phyloP scores from a whole-genome alignment of 2,329 filamentous ascomycete species.

The Trichoderma sp. region DNA sequence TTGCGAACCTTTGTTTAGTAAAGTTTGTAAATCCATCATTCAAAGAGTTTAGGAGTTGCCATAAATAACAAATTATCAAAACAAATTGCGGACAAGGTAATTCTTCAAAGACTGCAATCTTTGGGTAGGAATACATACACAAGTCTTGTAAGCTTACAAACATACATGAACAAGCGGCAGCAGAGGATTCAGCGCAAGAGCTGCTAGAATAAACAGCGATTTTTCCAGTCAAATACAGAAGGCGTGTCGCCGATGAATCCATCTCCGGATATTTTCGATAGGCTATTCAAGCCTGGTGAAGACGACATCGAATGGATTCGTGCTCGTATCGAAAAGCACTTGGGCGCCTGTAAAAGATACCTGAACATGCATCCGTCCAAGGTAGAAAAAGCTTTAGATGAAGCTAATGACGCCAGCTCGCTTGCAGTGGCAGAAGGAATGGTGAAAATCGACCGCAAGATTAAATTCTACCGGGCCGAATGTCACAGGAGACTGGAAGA shows the following conservation, averaged over 20 bases:
- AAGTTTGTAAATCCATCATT: too few relatives aligned
- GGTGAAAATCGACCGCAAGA: neutral
- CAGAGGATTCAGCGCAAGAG: neutral
- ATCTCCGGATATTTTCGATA: conserved; percentile 4
- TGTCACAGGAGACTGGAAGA: conserved; percentile 6
- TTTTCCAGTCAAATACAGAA: neutral
- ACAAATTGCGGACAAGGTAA: neutral
- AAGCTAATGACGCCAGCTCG: neutral
- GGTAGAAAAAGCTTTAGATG: neutral
- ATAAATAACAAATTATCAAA: neutral
- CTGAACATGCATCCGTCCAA: neutral
- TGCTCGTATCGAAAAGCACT: neutral
- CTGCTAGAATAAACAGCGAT: neutral
- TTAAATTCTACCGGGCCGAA: conserved; percentile 21
- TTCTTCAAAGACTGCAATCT: neutral
- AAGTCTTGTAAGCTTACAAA: too few relatives aligned
- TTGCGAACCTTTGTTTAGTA: too few relatives aligned
- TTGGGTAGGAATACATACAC: neutral
- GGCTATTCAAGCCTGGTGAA: neutral
- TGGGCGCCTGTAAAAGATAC: conserved; percentile 1
- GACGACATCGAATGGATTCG: conserved; percentile 17
- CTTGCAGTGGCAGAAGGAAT: conserved; percentile 17
- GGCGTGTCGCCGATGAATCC: neutral
- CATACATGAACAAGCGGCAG: neutral
- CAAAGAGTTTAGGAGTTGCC: neutral